phyloP scores from a whole-genome alignment of 768 basidiomycete species.

The Cystoderma amianthinum region DNA sequence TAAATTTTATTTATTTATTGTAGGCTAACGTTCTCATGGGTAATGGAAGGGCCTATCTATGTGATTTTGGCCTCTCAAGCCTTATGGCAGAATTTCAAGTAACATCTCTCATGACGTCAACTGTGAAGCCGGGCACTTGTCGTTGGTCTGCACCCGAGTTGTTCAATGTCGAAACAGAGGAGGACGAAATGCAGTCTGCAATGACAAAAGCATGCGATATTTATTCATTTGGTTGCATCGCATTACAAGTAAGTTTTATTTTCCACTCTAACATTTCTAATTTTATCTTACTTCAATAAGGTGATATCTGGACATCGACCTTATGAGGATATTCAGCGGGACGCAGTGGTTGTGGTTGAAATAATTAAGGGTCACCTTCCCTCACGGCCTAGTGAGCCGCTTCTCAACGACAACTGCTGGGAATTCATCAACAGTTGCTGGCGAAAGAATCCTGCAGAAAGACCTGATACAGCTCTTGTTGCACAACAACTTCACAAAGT shows the following conservation, averaged over 20 bases:
- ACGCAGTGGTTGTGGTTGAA: not conserved
- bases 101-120: slow-evolving; percentile 15
- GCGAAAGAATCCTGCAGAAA: too few relatives aligned
- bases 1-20: too few relatives aligned
- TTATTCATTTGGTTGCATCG: slow-evolving; percentile 28
- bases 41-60: slow-evolving; percentile 19
- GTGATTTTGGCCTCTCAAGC: slow-evolving; percentile 27
- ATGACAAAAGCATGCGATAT: slow-evolving; percentile 18
- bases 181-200: slow-evolving; percentile 4
- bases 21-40: slow-evolving; percentile 29
- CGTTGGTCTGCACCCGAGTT: slow-evolving; percentile 28
- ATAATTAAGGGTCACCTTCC: not conserved
- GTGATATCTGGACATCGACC: too few relatives aligned
- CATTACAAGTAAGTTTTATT: slow-evolving; percentile 14
- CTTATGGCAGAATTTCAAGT: slow-evolving; percentile 14
- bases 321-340: too few relatives aligned
- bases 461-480: too few relatives aligned
- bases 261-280: too few relatives aligned
- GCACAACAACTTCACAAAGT: too few relatives aligned
- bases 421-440: too few relatives aligned
- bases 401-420: too few relatives aligned
- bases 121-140: slow-evolving; percentile 18
- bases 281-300: too few relatives aligned
- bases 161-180: slow-evolving; percentile 6
- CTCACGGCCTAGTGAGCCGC: too few relatives aligned